Percentiles rank a stretch among this genome's conserved stretches.
Conservation (phyloP, 2,329 filamentous ascomycete genomes). For the Helotiales sp. region DNA sequence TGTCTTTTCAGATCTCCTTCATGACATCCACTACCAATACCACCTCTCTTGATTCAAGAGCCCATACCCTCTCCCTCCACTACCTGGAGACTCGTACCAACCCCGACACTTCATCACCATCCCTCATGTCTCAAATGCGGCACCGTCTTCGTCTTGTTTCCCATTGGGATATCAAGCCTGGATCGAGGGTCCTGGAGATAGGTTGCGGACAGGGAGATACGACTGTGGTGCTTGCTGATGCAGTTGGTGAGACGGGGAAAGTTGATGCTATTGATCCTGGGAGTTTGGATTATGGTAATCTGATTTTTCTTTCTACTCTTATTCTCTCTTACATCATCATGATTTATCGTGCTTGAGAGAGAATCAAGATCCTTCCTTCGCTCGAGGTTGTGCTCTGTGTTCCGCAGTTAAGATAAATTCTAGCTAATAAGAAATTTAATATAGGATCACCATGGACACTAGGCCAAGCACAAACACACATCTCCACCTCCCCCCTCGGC, state of each 20-base stretch:
- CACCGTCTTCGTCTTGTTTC: slow-evolving; percentile 41
- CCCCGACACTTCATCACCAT: slow-evolving; percentile 1
- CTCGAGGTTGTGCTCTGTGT: neutral
- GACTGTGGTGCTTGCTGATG: slow-evolving; percentile 52
- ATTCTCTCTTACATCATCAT: neutral
- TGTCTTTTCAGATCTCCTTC: neutral
- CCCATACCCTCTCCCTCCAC: slow-evolving; percentile 13
- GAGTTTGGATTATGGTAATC: slow-evolving; percentile 45
- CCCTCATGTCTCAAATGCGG: slow-evolving; percentile 29
- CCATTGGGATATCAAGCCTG: slow-evolving; percentile 39
- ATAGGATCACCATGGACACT: slow-evolving; percentile 48
- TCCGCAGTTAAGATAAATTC: too few species aligned
- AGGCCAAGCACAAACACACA: slow-evolving; percentile 46
- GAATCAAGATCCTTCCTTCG: too few species aligned
- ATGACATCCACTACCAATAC: neutral
- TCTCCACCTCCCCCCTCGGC: slow-evolving; percentile 43
- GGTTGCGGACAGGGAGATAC: slow-evolving; percentile 61
- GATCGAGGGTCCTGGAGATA: slow-evolving; percentile 52
- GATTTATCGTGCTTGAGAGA: too few species aligned
- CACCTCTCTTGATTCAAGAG: neutral
- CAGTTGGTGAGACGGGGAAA: slow-evolving; percentile 43
- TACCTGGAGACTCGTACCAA: slow-evolving; percentile 12
- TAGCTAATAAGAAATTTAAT: neutral
- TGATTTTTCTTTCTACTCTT: slow-evolving; percentile 2
- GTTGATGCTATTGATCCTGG: slow-evolving; percentile 56